Conservation (phyloP, 257 asterid genomes). For the Phtheirospermum japonicum region DNA sequence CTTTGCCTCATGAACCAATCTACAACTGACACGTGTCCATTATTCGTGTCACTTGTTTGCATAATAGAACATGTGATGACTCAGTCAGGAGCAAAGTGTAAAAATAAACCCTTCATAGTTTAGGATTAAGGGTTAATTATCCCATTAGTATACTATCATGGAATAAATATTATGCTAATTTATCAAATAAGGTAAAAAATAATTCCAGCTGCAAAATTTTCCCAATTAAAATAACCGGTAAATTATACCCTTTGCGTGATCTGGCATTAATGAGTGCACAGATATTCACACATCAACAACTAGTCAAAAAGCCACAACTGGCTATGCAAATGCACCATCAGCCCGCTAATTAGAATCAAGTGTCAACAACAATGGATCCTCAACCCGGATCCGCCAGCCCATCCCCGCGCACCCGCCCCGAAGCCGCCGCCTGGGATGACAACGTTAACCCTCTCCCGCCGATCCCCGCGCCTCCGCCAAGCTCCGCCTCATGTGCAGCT, state of each 20-base stretch:
- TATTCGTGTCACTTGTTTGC: too few species aligned
- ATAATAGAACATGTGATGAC: too few species aligned
- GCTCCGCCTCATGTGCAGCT: conserved; percentile 78
- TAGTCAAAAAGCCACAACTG: conserved; percentile 17
- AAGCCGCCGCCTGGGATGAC: conserved; percentile 55
- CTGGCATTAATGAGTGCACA: conserved; percentile 22
- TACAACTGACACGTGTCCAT: too few species aligned
- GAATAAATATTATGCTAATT: too few species aligned
- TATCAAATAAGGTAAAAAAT: too few species aligned
- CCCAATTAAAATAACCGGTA: neutral
- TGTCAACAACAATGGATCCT: too few species aligned
- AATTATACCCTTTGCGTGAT: conserved; percentile 24
- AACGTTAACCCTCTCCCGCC: conserved; percentile 31
- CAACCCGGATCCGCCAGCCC: conserved; percentile 45
- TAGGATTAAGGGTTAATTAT: too few species aligned
- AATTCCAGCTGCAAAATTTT: neutral
- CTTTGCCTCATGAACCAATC: too few species aligned
- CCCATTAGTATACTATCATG: too few species aligned
- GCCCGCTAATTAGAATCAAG: neutral
- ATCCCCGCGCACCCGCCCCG: conserved; percentile 48
- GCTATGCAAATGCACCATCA: conserved; percentile 1
- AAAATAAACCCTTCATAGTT: too few species aligned
- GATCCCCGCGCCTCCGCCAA: conserved; percentile 43
- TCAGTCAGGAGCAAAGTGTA: too few species aligned
- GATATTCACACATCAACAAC: conserved; percentile 17